Percentiles rank a stretch among this genome's conserved stretches.
Evolutionary conservation across 257 asterid species (phyloP).

Genomic region (Ajuga chamaepitys): DNA sequence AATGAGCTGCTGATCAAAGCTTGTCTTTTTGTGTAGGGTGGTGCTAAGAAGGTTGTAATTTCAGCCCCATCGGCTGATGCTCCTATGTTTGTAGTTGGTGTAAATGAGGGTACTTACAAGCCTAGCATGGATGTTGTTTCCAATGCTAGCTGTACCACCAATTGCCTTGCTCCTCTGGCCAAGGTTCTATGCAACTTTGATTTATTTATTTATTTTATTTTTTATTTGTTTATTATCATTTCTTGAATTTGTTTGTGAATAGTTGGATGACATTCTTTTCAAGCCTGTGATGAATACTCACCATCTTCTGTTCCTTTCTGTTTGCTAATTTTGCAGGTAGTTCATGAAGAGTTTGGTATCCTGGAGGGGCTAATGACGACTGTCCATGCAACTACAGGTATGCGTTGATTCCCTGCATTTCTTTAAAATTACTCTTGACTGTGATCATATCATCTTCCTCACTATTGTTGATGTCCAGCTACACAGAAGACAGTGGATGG

Average conservation of each 20-base stretch:
- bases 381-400: constrained; percentile 98
- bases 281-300: not conserved
- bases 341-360: constrained; percentile 96
- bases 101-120: constrained; percentile 74
- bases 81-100: constrained; percentile 99
- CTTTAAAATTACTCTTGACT: not conserved
- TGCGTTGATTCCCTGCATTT: not conserved
- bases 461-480: constrained; percentile 47
- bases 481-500: constrained; percentile 99
- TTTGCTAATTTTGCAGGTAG: constrained; percentile 51
- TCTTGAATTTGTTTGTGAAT: not conserved
- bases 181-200: constrained; percentile 45
- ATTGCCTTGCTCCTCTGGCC: constrained; percentile 99
- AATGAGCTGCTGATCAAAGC: constrained; percentile 4
- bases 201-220: not conserved
- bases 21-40: constrained; percentile 57
- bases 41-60: constrained; percentile 90
- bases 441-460: constrained; percentile 9
- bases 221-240: not conserved
- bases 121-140: constrained; percentile 96
- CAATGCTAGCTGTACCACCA: constrained; percentile 98
- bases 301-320: not conserved
- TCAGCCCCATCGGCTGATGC: constrained; percentile 99
- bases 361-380: constrained; percentile 96
- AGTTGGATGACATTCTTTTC: not conserved